Evolutionary conservation across 2,329 filamentous ascomycete genomes (phyloP), one percentile per base, ranked within the genome.

Genomic region (Colletotrichum higginsianum): DNA sequence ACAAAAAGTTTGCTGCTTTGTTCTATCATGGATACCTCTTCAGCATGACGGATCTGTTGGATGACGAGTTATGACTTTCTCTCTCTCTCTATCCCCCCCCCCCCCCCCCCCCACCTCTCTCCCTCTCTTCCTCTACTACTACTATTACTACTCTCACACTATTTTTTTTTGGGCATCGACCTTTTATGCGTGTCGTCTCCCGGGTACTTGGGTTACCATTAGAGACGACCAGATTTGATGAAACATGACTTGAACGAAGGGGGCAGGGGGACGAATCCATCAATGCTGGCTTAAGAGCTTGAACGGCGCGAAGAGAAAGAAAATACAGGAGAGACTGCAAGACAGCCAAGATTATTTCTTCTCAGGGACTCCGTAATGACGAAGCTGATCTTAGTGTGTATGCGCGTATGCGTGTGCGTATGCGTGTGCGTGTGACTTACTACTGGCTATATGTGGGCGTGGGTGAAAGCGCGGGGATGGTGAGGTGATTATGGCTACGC

Each of bases 11-110:
- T 73, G 64, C 57, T 74, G 65, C 71, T 74, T 64, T 73, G 61
- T 65, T 73, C 68, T 64, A 70, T 73, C 60, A 71, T 73, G 72
- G 68, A 73, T 73, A 73, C 72, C 72, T 72, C 72, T 72, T 72
- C 67, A 72, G 72, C 69, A 73, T 64, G 56, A 61, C 69, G 72
- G 55, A 72, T 64, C 68, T 73, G 72, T 72, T 73, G 63, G 56
- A 67, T 72, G 64, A 73, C 38, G 72, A 73, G 64, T 63, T 72
- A 73, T 60, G 71, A 73, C 62, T 50, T 47, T 50, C 56, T 66
- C 40, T 58, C 23, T 49, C 61, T n/a, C 7, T 35, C 30, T 35
- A n/a, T 26, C 23, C 3, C 23, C 23, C 23, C 4, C 23, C 23
- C 23, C 23, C 2, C 23, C 23, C 23, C 23, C 23, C 23, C n/a